Percentiles rank a stretch among this genome's conserved stretches.
These are phyloP conservation scores for Cucurbita ficifolia DNA, from an alignment of 306 rosid species.

Conservation along the genomic window DNA sequence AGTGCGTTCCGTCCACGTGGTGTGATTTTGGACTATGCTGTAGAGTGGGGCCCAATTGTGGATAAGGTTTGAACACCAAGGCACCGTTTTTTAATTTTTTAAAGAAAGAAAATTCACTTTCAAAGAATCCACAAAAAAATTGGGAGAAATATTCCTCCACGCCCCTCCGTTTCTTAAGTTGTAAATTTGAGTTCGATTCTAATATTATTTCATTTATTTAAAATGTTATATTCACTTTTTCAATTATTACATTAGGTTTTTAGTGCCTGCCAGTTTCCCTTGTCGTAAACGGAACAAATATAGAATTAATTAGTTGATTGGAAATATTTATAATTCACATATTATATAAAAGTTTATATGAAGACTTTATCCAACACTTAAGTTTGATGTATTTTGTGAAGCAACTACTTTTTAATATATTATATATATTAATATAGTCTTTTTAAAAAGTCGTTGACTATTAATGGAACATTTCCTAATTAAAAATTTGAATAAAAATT, in stretches of 20 bases:
- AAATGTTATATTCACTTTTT: neutral
- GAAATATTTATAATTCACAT: neutral
- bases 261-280: neutral
- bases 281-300: neutral
- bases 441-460: too few relatives aligned
- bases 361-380: neutral
- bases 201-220: neutral
- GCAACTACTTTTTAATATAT: too few relatives aligned
- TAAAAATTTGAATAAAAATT: too few relatives aligned
- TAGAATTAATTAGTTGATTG: neutral
- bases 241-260: neutral
- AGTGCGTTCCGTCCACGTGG: neutral
- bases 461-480: too few relatives aligned
- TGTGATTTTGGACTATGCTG: neutral
- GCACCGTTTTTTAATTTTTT: neutral
- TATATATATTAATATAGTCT: too few relatives aligned
- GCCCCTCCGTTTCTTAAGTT: neutral
- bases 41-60: neutral
- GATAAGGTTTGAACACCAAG: conserved; percentile 3
- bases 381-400: neutral
- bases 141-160: neutral
- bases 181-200: neutral
- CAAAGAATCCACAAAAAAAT: neutral
- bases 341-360: neutral
- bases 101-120: neutral